Conservation (phyloP, 148 eudicot species). For the Rhododendron simsii region DNA sequence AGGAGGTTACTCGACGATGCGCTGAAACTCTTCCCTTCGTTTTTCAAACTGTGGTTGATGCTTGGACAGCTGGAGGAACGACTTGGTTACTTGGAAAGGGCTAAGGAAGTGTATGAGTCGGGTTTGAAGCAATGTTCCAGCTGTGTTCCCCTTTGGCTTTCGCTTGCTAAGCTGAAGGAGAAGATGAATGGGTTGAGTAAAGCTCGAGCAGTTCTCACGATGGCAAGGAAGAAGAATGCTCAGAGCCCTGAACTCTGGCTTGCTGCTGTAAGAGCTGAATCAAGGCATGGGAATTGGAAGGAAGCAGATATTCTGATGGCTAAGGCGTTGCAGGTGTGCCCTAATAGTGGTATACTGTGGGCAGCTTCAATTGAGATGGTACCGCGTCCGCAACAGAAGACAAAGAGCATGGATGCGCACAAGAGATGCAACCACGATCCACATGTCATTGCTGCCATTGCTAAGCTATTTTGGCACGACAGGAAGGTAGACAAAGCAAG, state of each 20-base stretch:
- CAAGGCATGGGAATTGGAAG: constrained; percentile 69
- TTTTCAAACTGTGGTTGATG: constrained; percentile 61
- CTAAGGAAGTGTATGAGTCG: constrained; percentile 61
- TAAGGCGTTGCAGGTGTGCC: constrained; percentile 92
- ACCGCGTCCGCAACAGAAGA: constrained; percentile 79
- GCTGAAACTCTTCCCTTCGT: constrained; percentile 61
- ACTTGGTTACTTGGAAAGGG: constrained; percentile 41
- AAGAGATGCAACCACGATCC: constrained; percentile 59
- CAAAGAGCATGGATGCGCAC: constrained; percentile 32
- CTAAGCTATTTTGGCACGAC: constrained; percentile 85
- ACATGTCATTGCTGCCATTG: constrained; percentile 69
- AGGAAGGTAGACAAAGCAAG: constrained; percentile 92
- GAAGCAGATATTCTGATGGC: constrained; percentile 91
- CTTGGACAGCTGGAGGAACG: constrained; percentile 84
- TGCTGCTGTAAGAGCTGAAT: too few relatives aligned
- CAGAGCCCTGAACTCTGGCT: constrained; percentile 14
- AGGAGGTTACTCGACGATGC: constrained; percentile 79
- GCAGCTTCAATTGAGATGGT: constrained; percentile 89
- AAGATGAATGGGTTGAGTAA: constrained; percentile 76
- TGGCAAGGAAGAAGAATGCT: constrained; percentile 85
- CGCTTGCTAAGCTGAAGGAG: constrained; percentile 78
- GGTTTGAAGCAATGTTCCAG: constrained; percentile 67
- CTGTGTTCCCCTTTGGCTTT: constrained; percentile 79
- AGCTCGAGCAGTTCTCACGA: constrained; percentile 76
- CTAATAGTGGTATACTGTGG: constrained; percentile 85